Evolutionary conservation across 441 rosid species (phyloP).

Genomic region (Euphorbia corollata): DNA sequence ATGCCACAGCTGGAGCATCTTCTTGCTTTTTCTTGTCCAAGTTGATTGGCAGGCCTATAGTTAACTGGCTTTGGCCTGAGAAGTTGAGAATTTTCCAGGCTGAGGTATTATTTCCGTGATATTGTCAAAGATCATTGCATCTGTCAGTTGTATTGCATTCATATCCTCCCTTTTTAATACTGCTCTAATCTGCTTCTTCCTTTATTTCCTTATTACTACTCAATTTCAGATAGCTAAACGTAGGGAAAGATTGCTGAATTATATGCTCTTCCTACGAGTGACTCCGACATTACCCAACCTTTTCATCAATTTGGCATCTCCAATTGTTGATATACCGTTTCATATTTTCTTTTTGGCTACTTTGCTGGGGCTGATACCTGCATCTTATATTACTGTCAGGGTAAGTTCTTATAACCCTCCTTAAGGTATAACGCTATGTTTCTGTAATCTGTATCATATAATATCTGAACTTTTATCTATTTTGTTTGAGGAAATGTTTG

Average conservation of each 20-base stretch:
- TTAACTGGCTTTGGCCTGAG: slow-evolving; percentile 93
- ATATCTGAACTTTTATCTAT: neutral
- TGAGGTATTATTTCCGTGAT: slow-evolving; percentile 41
- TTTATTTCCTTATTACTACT: too few relatives aligned
- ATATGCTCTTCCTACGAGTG: too few relatives aligned
- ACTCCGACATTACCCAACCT: too few relatives aligned
- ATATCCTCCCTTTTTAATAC: neutral
- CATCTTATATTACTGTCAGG: slow-evolving; percentile 84
- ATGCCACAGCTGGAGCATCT: slow-evolving; percentile 90
- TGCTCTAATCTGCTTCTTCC: too few relatives aligned
- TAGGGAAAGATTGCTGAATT: too few relatives aligned
- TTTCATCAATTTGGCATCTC: too few relatives aligned
- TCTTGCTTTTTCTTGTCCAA: slow-evolving; percentile 86
- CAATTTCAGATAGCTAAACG: too few relatives aligned
- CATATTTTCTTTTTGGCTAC: slow-evolving; percentile 91
- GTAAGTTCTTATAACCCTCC: slow-evolving; percentile 35
- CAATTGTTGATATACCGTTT: slow-evolving; percentile 31
- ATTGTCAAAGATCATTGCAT: slow-evolving; percentile 5
- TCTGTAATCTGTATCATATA: neutral
- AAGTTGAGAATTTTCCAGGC: slow-evolving; percentile 80
- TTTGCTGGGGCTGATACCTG: slow-evolving; percentile 81
- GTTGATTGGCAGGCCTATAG: slow-evolving; percentile 83
- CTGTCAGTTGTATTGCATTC: neutral
- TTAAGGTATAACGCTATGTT: slow-evolving; percentile 1
- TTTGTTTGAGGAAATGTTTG: neutral